These are phyloP conservation scores for Alternaria consortialis DNA, from an alignment of 2,329 filamentous ascomycete genomes.

Conservation along the genomic window DNA sequence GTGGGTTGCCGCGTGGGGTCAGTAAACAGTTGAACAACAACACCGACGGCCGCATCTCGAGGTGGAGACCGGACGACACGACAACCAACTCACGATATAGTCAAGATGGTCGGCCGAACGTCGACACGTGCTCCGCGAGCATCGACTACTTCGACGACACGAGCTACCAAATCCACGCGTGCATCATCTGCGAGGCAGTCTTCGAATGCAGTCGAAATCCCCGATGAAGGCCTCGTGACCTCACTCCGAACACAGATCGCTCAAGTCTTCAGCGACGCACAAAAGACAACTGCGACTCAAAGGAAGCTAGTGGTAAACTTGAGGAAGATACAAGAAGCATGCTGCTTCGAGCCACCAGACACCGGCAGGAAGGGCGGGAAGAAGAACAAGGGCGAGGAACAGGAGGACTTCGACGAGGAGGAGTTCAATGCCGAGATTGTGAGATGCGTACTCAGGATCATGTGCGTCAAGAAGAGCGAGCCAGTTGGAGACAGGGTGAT, in stretches of 20 bases:
- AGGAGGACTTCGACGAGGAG: slow-evolving; percentile 77
- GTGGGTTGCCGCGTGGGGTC: slow-evolving; percentile 13
- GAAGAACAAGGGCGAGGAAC: slow-evolving; percentile 52
- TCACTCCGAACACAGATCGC: slow-evolving; percentile 78
- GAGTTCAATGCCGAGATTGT: slow-evolving; percentile 89
- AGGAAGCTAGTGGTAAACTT: slow-evolving; percentile 87
- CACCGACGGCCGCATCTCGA: slow-evolving; percentile 17
- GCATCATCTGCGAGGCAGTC: slow-evolving; percentile 55
- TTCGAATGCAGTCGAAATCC: slow-evolving; percentile 59
- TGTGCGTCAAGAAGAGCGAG: slow-evolving; percentile 93
- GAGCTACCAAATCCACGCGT: slow-evolving; percentile 57
- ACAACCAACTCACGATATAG: slow-evolving; percentile 15
- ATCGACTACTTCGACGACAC: slow-evolving; percentile 48
- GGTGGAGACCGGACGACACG: slow-evolving; percentile 14
- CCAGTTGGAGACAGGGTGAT: slow-evolving; percentile 84
- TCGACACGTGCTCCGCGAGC: slow-evolving; percentile 53
- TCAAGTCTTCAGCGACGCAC: slow-evolving; percentile 67
- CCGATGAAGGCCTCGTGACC: slow-evolving; percentile 75
- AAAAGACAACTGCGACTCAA: slow-evolving; percentile 88
- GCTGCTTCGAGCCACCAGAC: slow-evolving; percentile 65
- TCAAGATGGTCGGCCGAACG: slow-evolving; percentile 58
- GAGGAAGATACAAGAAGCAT: slow-evolving; percentile 89
- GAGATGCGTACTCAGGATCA: slow-evolving; percentile 80
- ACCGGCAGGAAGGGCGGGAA: slow-evolving; percentile 57
- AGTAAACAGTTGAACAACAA: slow-evolving; percentile 24